phyloP scores from a whole-genome alignment of 768 basidiomycete species.

The Tulasnella sp. region DNA sequence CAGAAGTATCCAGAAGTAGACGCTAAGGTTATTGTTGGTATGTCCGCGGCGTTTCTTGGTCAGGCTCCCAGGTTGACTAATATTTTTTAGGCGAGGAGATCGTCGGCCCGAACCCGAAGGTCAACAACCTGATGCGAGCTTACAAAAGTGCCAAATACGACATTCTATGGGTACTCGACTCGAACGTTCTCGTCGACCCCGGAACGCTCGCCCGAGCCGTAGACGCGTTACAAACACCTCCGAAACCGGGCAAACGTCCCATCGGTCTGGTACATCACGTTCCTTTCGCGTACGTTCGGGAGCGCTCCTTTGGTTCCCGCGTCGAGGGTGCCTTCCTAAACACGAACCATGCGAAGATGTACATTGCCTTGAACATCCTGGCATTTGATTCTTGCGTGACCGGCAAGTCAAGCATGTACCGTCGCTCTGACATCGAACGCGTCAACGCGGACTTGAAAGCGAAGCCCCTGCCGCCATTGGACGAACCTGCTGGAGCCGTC shows the following conservation, averaged over 20 bases:
- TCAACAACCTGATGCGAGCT: constrained; percentile 87
- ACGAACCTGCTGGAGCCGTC: background rate
- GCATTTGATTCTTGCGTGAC: constrained; percentile 92
- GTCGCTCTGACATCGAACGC: constrained; percentile 76
- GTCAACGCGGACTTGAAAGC: constrained; percentile 31
- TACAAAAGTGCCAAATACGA: constrained; percentile 77
- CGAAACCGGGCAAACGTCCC: constrained; percentile 30
- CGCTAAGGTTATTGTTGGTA: constrained; percentile 70
- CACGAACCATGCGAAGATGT: constrained; percentile 97
- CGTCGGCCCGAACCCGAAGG: constrained; percentile 92
- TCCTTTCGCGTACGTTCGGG: constrained; percentile 67
- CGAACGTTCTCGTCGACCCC: constrained; percentile 74
- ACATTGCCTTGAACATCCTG: constrained; percentile 83
- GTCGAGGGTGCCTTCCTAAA: constrained; percentile 93
- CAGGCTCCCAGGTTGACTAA: background rate
- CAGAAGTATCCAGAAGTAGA: constrained; percentile 68
- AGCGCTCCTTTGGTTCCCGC: constrained; percentile 62
- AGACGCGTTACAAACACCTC: constrained; percentile 50
- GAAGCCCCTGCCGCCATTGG: constrained; percentile 1
- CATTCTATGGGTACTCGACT: constrained; percentile 94
- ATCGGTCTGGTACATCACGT: constrained; percentile 93
- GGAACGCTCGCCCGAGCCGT: constrained; percentile 80
- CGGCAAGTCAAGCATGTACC: constrained; percentile 92
- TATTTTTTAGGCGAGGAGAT: constrained; percentile 56
- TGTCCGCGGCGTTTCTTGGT: constrained; percentile 20